A percentile compares a stretch with the other conserved stretches of the same genome.
phyloP scores from a whole-genome alignment of 2,329 filamentous ascomycete species.

The Nothopassalora personata region DNA sequence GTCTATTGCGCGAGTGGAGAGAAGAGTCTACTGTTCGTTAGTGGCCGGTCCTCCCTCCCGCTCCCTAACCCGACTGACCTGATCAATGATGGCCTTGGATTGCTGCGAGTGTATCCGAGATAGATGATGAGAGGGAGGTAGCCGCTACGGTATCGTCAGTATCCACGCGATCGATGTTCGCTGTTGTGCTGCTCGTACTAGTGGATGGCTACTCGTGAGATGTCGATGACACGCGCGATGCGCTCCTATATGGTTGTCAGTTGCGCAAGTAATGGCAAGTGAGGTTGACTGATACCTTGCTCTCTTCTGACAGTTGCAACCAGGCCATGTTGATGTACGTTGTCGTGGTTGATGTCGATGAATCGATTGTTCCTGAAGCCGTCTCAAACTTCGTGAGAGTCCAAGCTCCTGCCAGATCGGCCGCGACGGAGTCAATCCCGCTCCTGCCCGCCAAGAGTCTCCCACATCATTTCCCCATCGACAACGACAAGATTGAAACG shows the following conservation, averaged over 20 bases:
- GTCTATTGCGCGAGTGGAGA: conserved; percentile 31
- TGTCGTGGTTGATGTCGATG: not conserved
- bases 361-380: not conserved
- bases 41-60: not conserved
- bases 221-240: conserved; percentile 92
- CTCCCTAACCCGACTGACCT: conserved; percentile 44
- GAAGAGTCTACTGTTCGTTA: conserved; percentile 23
- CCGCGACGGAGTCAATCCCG: conserved; percentile 2
- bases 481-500: not conserved
- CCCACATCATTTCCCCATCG: conserved; percentile 2
- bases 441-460: conserved; percentile 1
- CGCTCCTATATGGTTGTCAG: conserved; percentile 65
- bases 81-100: conserved; percentile 77
- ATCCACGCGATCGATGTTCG: not conserved
- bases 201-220: conserved; percentile 89
- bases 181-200: conserved; percentile 58
- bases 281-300: conserved; percentile 61
- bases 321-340: conserved; percentile 23
- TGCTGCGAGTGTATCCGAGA: conserved; percentile 91
- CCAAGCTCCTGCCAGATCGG: conserved; percentile 1
- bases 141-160: conserved; percentile 55
- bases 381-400: conserved; percentile 5
- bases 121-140: conserved; percentile 97
- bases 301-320: conserved; percentile 81
- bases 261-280: not conserved